A percentile compares a stretch with the other conserved stretches of the same genome.
Conservation (phyloP, 345 rosid genomes). For the Boechera divaricarpa region DNA sequence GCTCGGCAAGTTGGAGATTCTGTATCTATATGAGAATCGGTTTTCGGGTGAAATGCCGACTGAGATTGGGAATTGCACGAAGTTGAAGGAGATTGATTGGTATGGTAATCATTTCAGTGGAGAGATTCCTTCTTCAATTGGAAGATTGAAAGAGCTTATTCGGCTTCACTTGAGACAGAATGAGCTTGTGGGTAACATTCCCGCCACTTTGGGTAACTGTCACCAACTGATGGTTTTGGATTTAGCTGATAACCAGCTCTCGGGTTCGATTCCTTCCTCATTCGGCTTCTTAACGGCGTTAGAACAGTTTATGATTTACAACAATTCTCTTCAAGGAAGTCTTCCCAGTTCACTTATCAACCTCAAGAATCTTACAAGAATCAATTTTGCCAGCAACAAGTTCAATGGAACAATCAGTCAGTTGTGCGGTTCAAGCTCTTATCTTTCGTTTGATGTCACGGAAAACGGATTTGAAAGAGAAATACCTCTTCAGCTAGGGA, state of each 20-base stretch:
- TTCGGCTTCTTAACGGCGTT: slow-evolving; percentile 69
- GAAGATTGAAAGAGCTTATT: slow-evolving; percentile 66
- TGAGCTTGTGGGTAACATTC: slow-evolving; percentile 74
- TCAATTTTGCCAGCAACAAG: slow-evolving; percentile 80
- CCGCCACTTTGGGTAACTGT: slow-evolving; percentile 86
- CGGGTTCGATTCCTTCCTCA: slow-evolving; percentile 79
- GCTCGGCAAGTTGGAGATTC: slow-evolving; percentile 51
- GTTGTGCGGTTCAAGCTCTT: slow-evolving; percentile 62
- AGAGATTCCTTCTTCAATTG: slow-evolving; percentile 69
- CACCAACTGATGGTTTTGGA: slow-evolving; percentile 56
- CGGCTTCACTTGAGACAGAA: slow-evolving; percentile 87
- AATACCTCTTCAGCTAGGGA: slow-evolving; percentile 61
- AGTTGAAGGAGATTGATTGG: slow-evolving; percentile 65
- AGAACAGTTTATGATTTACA: slow-evolving; percentile 64
- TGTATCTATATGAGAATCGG: slow-evolving; percentile 76
- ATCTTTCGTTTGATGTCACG: slow-evolving; percentile 75
- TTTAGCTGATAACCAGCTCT: slow-evolving; percentile 79
- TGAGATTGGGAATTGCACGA: slow-evolving; percentile 78
- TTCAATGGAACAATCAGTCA: slow-evolving; percentile 68
- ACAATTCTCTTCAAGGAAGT: slow-evolving; percentile 79
- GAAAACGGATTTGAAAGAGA: slow-evolving; percentile 75
- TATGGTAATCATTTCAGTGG: slow-evolving; percentile 77
- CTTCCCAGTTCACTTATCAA: slow-evolving; percentile 68
- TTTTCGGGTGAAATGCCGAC: slow-evolving; percentile 74
- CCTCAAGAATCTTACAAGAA: slow-evolving; percentile 68